phyloP scores from a whole-genome alignment of 805 yeast genomes.

The Metschnikowia cerradonensis region DNA sequence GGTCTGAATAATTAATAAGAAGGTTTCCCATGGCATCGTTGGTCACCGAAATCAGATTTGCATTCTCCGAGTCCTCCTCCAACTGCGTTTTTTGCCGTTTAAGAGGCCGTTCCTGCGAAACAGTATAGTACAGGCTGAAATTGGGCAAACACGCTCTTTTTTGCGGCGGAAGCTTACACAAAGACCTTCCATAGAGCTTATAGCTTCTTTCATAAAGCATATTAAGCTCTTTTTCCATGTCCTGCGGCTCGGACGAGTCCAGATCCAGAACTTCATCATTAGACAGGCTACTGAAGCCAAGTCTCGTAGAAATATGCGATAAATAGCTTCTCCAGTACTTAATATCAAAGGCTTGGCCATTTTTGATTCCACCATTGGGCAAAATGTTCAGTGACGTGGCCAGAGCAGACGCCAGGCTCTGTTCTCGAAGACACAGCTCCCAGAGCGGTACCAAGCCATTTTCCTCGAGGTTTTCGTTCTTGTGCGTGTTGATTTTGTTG shows the following conservation, averaged over 20 bases:
- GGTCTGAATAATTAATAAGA: conserved; percentile 25
- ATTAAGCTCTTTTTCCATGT: conserved; percentile 13
- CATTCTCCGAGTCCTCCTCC: conserved; percentile 27
- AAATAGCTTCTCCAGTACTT: conserved; percentile 35
- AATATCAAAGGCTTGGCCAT: conserved; percentile 24
- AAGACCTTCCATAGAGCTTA: conserved; percentile 34
- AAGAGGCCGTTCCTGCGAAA: conserved; percentile 1
- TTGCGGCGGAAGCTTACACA: conserved; percentile 32
- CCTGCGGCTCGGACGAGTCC: not conserved
- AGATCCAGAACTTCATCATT: not conserved
- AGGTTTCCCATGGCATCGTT: conserved; percentile 41
- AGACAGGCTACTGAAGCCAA: conserved; percentile 34
- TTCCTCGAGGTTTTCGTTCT: conserved; percentile 39
- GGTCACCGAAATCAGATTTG: conserved; percentile 34
- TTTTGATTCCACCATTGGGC: conserved; percentile 20
- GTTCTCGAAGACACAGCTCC: conserved; percentile 35
- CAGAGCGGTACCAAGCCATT: conserved; percentile 42
- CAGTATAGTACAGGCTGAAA: conserved; percentile 25
- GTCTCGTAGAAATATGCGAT: conserved; percentile 29
- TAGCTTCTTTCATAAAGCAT: conserved; percentile 34
- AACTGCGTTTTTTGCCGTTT: conserved; percentile 21
- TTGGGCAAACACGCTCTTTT: conserved; percentile 35
- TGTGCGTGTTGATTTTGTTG: conserved; percentile 41
- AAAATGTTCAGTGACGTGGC: conserved; percentile 19
- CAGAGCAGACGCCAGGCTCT: conserved; percentile 14